Evolutionary conservation across 225 moss, liverwort and hornwort genomes (phyloP).

Genomic region (Asterella californica): DNA sequence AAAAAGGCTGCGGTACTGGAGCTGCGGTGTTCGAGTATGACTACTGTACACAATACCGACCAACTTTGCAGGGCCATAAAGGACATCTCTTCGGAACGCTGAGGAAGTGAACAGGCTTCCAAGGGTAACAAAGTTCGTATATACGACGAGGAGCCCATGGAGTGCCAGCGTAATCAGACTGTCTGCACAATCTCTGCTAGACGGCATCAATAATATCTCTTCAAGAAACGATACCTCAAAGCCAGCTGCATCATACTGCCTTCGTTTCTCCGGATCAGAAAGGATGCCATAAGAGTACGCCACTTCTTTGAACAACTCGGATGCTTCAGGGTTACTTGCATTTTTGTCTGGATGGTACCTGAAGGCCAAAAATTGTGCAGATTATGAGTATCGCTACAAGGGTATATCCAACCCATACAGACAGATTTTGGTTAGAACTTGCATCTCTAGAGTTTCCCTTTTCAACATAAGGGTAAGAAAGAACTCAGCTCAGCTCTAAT

Average conservation of each 20-base stretch:
- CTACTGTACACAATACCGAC: too few relatives aligned
- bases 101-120: too few relatives aligned
- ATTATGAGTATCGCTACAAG: neutral
- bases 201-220: too few relatives aligned
- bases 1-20: neutral
- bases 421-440: neutral
- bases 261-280: constrained; percentile 89
- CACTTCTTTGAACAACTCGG: constrained; percentile 96
- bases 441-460: too few relatives aligned
- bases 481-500: too few relatives aligned
- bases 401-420: neutral
- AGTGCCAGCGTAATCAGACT: neutral
- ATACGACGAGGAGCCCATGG: neutral
- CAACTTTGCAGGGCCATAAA: too few relatives aligned
- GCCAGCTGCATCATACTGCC: constrained; percentile 90
- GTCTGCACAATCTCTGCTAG: neutral
- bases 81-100: too few relatives aligned
- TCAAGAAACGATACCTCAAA: constrained; percentile 61
- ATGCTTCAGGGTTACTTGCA: constrained; percentile 77
- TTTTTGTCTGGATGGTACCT: constrained; percentile 99
- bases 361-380: neutral
- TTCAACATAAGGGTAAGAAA: too few relatives aligned
- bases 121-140: too few relatives aligned
- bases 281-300: constrained; percentile 94
- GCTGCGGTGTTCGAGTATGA: too few relatives aligned